Evolutionary conservation across 768 basidiomycete genomes (phyloP), one percentile per base, ranked within the genome.

Genomic region (Fibroporia radiculosa): DNA sequence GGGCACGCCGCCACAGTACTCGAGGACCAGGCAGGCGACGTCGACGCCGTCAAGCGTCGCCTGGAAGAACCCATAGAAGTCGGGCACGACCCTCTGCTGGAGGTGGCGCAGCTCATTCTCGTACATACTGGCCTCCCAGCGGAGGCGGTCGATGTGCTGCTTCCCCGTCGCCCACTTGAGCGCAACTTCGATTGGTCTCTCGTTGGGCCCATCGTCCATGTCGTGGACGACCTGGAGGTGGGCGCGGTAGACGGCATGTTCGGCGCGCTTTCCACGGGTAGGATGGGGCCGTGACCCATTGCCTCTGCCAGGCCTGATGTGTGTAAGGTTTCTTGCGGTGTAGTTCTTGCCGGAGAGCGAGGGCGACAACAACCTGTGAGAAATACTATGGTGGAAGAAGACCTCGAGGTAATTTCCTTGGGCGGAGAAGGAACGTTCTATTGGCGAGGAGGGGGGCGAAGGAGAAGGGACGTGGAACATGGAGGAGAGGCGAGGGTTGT

Each of bases 51-150:
- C 23, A 4, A 59, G 49, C 19, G 55, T 58, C 13, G 62, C 61
- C 19, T 50, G 52, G 48, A 55, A 74, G 22, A 65, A 59, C 1
- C 71, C 69, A 48, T 65, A 67, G 45, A 60, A 67, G 14, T 42
- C 54, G 3, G 71, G 72, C 2, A 72, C 65, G 3, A 65, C 59
- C 7, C 19, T 52, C 11, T 71, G 70, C 41, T 71, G 70, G 3
- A 72, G 56, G 13, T 45, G 43, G 16, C 43, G 38, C 22, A 72
- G 60, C 13, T 62, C 52, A 10, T 58, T 56, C 44, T 57, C 49
- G 50, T 72, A 72, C 16, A 70, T 49, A 6, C 52, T 49, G 7
- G 60, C 61, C 47, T 74, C 72, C 5, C 53, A 53, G 18, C 50
- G 38, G 13, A 71, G 52, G 5, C 47, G 48, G 7, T 54, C 45